These are phyloP conservation scores for Nadsonia starkeyi-henricii DNA, from an alignment of 1,139 yeast genomes.

Conservation along the genomic window DNA sequence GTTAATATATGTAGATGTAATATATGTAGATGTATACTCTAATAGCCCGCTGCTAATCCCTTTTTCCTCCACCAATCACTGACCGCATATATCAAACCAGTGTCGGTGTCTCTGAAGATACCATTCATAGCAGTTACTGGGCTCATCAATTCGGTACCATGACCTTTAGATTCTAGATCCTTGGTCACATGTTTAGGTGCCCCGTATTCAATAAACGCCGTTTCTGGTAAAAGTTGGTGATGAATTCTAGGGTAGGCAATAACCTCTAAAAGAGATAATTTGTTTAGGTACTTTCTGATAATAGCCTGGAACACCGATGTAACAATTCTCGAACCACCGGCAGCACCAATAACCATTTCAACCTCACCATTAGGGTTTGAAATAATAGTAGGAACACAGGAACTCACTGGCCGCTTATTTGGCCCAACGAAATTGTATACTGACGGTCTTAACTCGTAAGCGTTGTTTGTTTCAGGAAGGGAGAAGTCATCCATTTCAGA, in stretches of 20 bases:
- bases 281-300: conserved; percentile 45
- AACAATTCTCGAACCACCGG: conserved; percentile 88
- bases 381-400: conserved; percentile 65
- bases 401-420: conserved; percentile 68
- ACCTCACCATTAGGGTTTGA: conserved; percentile 34
- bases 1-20: too few relatives aligned
- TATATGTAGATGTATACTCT: too few relatives aligned
- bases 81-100: conserved; percentile 36
- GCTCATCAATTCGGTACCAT: conserved; percentile 21
- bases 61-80: conserved; percentile 46
- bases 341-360: conserved; percentile 72
- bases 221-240: conserved; percentile 77
- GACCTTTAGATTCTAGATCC: conserved; percentile 29
- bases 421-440: conserved; percentile 65
- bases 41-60: conserved; percentile 32
- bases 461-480: conserved; percentile 51
- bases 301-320: conserved; percentile 76
- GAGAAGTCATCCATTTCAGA: conserved; percentile 95
- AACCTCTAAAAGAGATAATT: conserved; percentile 46
- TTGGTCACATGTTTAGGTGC: conserved; percentile 24
- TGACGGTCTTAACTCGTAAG: conserved; percentile 72
- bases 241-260: conserved; percentile 73
- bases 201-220: conserved; percentile 44
- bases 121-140: conserved; percentile 40
- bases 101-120: conserved; percentile 23